These are phyloP conservation scores for Populus simonii DNA, from an alignment of 345 rosid genomes.

Conservation along the genomic window DNA sequence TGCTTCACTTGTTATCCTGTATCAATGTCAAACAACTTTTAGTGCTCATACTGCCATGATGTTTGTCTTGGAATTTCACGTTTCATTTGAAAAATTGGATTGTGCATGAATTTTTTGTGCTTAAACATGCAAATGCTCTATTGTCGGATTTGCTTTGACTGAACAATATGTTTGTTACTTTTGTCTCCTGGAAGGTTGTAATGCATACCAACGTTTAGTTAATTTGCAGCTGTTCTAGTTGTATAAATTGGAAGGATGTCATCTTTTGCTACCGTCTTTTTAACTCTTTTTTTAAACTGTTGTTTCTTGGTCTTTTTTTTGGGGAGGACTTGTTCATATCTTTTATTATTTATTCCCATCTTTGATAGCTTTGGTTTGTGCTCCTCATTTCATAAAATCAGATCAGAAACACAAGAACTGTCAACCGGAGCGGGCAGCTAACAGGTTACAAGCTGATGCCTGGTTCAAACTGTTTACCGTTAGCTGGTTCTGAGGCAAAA, in stretches of 20 bases:
- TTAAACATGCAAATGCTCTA: no score
- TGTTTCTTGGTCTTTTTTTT: no score
- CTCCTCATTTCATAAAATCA: constrained; percentile 13
- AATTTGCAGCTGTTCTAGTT: not conserved
- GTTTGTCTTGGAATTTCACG: not conserved
- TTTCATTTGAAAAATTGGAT: not conserved
- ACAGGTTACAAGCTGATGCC: constrained; percentile 86
- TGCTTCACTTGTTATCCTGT: not conserved
- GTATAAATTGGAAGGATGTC: not conserved
- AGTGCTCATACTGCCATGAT: not conserved
- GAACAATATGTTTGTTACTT: not conserved
- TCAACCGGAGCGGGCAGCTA: constrained; percentile 83
- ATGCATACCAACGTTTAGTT: not conserved
- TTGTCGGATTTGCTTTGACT: not conserved
- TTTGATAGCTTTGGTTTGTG: not conserved
- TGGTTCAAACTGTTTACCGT: constrained; percentile 82
- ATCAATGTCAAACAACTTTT: not conserved
- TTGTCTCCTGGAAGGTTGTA: not conserved
- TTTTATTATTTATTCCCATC: not conserved
- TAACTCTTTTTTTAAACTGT: not conserved
- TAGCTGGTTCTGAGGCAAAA: constrained; percentile 82
- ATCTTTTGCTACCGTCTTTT: not conserved
- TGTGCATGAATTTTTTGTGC: not conserved
- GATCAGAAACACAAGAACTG: constrained; percentile 90
- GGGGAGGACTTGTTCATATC: not conserved